Conservation (phyloP, 805 yeast species). For the Metschnikowia colocasiae region DNA sequence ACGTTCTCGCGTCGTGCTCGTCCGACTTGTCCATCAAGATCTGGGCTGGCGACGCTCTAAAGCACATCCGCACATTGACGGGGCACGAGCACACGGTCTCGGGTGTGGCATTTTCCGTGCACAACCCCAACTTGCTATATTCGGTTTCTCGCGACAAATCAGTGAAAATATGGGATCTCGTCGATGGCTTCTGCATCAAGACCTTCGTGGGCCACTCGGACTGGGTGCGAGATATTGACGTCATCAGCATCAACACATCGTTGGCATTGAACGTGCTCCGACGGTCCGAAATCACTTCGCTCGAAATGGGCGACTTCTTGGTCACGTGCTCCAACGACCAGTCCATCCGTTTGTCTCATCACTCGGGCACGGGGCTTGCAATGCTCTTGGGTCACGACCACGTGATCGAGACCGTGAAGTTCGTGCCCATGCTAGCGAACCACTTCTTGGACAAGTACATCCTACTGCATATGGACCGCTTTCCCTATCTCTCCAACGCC, state of each 20-base stretch:
- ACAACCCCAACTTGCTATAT: constrained; percentile 46
- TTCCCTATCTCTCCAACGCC: constrained; percentile 32
- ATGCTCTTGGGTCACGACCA: constrained; percentile 74
- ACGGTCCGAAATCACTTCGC: constrained; percentile 18
- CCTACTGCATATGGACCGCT: constrained; percentile 27
- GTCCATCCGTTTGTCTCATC: constrained; percentile 63
- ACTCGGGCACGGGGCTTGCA: constrained; percentile 64
- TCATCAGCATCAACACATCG: constrained; percentile 19
- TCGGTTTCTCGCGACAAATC: constrained; percentile 63
- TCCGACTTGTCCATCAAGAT: constrained; percentile 58
- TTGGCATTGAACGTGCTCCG: constrained; percentile 9
- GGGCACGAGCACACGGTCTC: constrained; percentile 92
- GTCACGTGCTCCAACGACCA: constrained; percentile 80
- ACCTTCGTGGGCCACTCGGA: constrained; percentile 79
- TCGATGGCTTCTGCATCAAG: constrained; percentile 61
- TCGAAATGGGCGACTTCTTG: constrained; percentile 49
- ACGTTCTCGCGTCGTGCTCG: constrained; percentile 48
- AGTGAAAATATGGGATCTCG: constrained; percentile 63
- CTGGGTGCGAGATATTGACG: constrained; percentile 75
- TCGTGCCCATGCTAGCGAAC: constrained; percentile 56
- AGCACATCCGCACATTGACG: constrained; percentile 56
- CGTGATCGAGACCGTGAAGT: constrained; percentile 70
- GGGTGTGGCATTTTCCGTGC: constrained; percentile 48
- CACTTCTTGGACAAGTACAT: constrained; percentile 45
- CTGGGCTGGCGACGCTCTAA: constrained; percentile 60